Conservation (phyloP, 331 rosid genomes). For the Prunus yedoensis region DNA sequence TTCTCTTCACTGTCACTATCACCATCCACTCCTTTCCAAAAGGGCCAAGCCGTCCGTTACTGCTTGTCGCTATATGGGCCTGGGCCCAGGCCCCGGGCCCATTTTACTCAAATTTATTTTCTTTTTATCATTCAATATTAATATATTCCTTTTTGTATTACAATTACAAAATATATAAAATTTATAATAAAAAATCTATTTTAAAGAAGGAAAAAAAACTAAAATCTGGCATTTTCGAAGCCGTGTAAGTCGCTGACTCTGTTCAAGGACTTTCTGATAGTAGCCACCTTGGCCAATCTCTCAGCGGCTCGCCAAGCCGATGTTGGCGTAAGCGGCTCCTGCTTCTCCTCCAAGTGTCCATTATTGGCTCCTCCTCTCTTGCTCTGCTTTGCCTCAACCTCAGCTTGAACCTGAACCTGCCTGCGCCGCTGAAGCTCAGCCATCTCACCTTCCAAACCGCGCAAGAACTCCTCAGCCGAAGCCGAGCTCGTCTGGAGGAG, state of each 20-base stretch:
- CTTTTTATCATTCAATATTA: background rate
- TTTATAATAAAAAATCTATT: slow-evolving; percentile 5
- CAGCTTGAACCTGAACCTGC: slow-evolving; percentile 24
- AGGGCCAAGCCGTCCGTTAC: slow-evolving; percentile 61
- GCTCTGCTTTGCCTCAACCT: slow-evolving; percentile 21
- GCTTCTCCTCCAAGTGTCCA: slow-evolving; percentile 45
- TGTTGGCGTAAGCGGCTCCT: slow-evolving; percentile 82
- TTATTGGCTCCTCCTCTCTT: slow-evolving; percentile 9
- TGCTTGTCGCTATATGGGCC: slow-evolving; percentile 49
- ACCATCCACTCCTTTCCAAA: slow-evolving; percentile 43
- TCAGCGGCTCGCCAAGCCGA: slow-evolving; percentile 99
- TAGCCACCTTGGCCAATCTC: slow-evolving; percentile 90
- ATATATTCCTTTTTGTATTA: slow-evolving; percentile 8
- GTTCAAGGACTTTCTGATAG: slow-evolving; percentile 93
- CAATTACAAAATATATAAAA: slow-evolving; percentile 35
- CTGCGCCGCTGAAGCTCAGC: slow-evolving; percentile 56
- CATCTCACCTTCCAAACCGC: slow-evolving; percentile 67
- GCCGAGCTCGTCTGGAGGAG: slow-evolving; percentile 45
- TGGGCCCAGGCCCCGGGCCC: slow-evolving; percentile 28
- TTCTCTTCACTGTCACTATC: slow-evolving; percentile 14
- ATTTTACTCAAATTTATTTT: slow-evolving; percentile 5
- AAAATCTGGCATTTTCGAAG: slow-evolving; percentile 96
- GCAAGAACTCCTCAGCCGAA: slow-evolving; percentile 51
- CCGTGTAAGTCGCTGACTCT: slow-evolving; percentile 98
- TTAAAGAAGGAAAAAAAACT: slow-evolving; percentile 27